A percentile compares a stretch with the other conserved stretches of the same genome.
Evolutionary conservation across 148 eudicot genomes (phyloP).

Genomic region (Nyssa sinensis): DNA sequence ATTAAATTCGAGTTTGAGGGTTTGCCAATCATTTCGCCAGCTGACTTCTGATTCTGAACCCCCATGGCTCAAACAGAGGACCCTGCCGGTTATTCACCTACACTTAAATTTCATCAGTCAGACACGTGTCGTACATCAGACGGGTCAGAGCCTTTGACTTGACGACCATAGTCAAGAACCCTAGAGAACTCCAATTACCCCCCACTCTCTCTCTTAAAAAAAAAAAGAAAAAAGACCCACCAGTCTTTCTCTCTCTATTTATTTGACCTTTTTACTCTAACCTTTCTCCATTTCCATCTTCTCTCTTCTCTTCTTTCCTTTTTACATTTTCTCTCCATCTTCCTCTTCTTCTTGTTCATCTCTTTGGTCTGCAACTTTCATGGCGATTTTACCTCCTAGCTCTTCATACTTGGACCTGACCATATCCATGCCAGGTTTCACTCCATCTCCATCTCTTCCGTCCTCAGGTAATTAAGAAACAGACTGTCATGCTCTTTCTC

Average conservation of each 20-base stretch:
- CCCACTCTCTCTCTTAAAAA: not conserved
- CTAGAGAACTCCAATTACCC: not conserved
- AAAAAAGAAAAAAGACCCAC: too few relatives aligned
- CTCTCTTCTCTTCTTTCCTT: constrained; percentile 9
- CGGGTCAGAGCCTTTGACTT: constrained; percentile 27
- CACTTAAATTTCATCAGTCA: not conserved
- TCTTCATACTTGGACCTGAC: constrained; percentile 35
- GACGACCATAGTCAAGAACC: constrained; percentile 19
- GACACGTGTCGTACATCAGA: constrained; percentile 39
- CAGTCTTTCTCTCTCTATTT: constrained; percentile 7
- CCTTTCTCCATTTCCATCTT: constrained; percentile 9
- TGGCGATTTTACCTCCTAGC: constrained; percentile 29
- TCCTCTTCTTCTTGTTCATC: not conserved
- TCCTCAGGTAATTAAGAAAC: constrained; percentile 24
- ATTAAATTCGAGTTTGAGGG: not conserved
- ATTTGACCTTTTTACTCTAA: constrained; percentile 13
- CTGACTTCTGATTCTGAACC: constrained; percentile 16
- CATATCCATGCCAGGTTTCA: constrained; percentile 34
- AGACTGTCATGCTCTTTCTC: not conserved
- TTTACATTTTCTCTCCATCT: not conserved
- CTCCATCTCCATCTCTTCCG: constrained; percentile 12
- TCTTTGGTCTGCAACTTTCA: constrained; percentile 17
- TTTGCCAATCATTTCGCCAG: constrained; percentile 29
- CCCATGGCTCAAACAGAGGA: not conserved
- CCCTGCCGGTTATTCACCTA: constrained; percentile 6